A percentile compares a stretch with the other conserved stretches of the same genome.
Conservation (phyloP, 1,284 basidiomycete genomes). For the Anthracocystis walkeri region DNA sequence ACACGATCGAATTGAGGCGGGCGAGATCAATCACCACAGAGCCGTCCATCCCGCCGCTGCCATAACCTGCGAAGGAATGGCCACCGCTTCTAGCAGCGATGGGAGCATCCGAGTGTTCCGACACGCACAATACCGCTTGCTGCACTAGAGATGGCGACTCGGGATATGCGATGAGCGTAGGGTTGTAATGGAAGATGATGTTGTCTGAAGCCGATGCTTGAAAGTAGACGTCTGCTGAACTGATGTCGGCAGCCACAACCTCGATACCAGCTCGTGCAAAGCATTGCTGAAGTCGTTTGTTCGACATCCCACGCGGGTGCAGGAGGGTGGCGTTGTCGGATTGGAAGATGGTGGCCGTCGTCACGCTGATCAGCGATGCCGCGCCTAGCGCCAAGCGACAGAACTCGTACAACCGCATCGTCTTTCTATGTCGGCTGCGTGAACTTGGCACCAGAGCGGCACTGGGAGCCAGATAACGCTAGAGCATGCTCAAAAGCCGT, state of each 20-base stretch:
- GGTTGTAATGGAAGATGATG: constrained; percentile 67
- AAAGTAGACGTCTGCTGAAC: constrained; percentile 34
- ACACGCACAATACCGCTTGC: constrained; percentile 48
- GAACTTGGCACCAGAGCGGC: neutral
- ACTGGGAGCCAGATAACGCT: too few species aligned
- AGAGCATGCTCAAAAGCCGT: too few species aligned
- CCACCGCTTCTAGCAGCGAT: constrained; percentile 69
- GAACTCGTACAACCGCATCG: neutral
- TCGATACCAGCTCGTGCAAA: constrained; percentile 25
- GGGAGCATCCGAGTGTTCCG: constrained; percentile 31
- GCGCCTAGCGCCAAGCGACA: neutral
- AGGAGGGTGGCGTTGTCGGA: constrained; percentile 7
- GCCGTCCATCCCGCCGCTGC: constrained; percentile 65
- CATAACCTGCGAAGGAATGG: constrained; percentile 67
- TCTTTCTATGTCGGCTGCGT: neutral
- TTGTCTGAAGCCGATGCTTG: constrained; percentile 66
- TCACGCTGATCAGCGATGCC: neutral
- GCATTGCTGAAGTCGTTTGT: constrained; percentile 21
- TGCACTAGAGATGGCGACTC: constrained; percentile 48
- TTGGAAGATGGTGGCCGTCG: neutral
- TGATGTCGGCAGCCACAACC: constrained; percentile 33
- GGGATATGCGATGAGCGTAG: constrained; percentile 65
- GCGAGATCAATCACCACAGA: constrained; percentile 62
- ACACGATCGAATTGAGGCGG: constrained; percentile 54
- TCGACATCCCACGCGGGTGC: constrained; percentile 3